Percentiles rank a stretch among this genome's conserved stretches.
Conservation (phyloP, 495 filamentous ascomycete species). For the Penicillium pulvis region DNA sequence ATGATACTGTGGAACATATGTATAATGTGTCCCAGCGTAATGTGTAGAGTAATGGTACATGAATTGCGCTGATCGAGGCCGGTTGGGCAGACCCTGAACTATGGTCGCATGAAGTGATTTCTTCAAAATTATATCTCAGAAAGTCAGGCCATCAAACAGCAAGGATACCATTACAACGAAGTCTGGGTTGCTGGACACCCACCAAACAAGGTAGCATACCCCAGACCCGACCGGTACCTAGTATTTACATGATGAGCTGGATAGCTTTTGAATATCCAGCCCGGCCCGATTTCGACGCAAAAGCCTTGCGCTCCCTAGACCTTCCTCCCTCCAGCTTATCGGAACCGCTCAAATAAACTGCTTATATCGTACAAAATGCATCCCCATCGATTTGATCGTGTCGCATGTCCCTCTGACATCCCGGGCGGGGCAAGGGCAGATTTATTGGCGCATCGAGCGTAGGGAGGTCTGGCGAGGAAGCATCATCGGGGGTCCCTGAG, state of each 20-base stretch:
- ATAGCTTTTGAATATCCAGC: background rate
- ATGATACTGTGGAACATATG: background rate
- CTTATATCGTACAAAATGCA: slow-evolving; percentile 42
- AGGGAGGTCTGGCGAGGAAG: slow-evolving; percentile 46
- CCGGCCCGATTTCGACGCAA: background rate
- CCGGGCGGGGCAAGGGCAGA: slow-evolving; percentile 8
- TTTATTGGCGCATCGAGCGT: slow-evolving; percentile 40
- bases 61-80: background rate
- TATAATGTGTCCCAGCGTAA: background rate
- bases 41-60: background rate
- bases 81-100: background rate
- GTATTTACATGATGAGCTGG: slow-evolving; percentile 4
- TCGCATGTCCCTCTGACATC: slow-evolving; percentile 25
- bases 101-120: background rate
- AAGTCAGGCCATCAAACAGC: background rate
- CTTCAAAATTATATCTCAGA: background rate
- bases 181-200: background rate
- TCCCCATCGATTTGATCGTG: slow-evolving; percentile 27
- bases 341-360: slow-evolving; percentile 22
- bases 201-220: background rate
- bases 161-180: background rate
- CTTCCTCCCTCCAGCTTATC: slow-evolving; percentile 4
- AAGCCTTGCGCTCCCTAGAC: background rate
- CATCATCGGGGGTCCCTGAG: slow-evolving; percentile 50
- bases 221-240: slow-evolving; percentile 1